Conservation (phyloP, 225 moss, liverwort and hornwort genomes). For the Anthoceros angustus region DNA sequence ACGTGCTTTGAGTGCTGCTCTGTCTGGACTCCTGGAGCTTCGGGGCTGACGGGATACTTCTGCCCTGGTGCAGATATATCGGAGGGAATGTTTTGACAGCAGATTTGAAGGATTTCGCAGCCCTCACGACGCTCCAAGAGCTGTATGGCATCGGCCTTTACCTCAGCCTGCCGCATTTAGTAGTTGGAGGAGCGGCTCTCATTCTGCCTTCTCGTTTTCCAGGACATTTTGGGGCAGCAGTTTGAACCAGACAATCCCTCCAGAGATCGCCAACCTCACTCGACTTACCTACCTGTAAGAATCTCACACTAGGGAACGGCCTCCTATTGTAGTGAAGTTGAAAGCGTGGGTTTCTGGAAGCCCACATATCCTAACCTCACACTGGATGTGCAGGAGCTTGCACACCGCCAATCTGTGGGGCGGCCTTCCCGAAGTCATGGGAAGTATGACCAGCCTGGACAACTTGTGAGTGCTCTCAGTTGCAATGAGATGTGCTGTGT, state of each 20-base stretch:
- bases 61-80: slow-evolving; percentile 5
- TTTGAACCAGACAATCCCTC: slow-evolving; percentile 10
- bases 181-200: neutral
- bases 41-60: neutral
- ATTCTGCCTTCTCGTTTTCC: neutral
- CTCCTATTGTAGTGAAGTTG: neutral
- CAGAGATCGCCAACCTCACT: slow-evolving; percentile 5
- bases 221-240: slow-evolving; percentile 9
- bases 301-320: neutral
- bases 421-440: slow-evolving; percentile 13
- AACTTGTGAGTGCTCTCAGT: slow-evolving; percentile 10
- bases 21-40: neutral
- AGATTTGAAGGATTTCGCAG: slow-evolving; percentile 3
- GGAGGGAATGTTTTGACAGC: slow-evolving; percentile 11
- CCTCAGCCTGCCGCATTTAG: neutral
- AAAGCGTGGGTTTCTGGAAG: neutral
- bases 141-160: slow-evolving; percentile 1
- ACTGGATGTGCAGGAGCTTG: slow-evolving; percentile 11
- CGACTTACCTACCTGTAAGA: slow-evolving; percentile 24
- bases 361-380: too few species aligned
- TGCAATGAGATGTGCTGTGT: too few species aligned
- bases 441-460: slow-evolving; percentile 4
- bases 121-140: neutral
- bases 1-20: neutral
- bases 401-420: slow-evolving; percentile 12